phyloP scores from a whole-genome alignment of 306 rosid species.

The Adenanthera pavonina region DNA sequence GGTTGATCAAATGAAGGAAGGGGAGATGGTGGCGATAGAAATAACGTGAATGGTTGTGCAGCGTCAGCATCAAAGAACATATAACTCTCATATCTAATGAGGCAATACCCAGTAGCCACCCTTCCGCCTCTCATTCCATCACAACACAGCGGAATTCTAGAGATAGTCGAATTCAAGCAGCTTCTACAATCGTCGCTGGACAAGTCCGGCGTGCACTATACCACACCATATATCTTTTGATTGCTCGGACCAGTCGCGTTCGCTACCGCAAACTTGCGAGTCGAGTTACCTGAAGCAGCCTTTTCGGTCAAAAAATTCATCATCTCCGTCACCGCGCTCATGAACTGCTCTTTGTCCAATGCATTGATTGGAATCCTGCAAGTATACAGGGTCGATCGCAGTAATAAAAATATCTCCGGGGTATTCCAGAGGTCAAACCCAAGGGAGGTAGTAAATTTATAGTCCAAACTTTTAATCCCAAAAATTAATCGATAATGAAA shows the following conservation, averaged over 20 bases:
- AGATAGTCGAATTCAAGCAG: slow-evolving; percentile 23
- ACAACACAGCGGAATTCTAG: not conserved
- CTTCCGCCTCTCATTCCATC: not conserved
- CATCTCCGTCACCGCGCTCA: not conserved
- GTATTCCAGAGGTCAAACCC: not conserved
- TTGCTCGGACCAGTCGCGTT: not conserved
- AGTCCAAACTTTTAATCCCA: too few species aligned
- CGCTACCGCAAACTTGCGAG: slow-evolving; percentile 28
- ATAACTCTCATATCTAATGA: slow-evolving; percentile 23
- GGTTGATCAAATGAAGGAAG: not conserved
- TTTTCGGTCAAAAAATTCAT: not conserved
- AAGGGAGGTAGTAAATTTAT: too few species aligned
- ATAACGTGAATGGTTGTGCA: not conserved
- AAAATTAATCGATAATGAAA: too few species aligned
- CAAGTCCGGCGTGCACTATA: slow-evolving; percentile 54
- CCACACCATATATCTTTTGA: slow-evolving; percentile 20
- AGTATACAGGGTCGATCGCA: too few species aligned
- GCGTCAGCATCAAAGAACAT: not conserved
- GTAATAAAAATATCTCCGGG: too few species aligned
- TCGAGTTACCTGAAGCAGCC: slow-evolving; percentile 36
- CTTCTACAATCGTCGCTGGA: not conserved
- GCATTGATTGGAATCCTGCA: too few species aligned
- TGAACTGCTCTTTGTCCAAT: not conserved
- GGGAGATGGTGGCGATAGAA: not conserved
- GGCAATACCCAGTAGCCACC: not conserved